phyloP scores from a whole-genome alignment of 768 basidiomycete species.

The Rhizopogon roseolus region DNA sequence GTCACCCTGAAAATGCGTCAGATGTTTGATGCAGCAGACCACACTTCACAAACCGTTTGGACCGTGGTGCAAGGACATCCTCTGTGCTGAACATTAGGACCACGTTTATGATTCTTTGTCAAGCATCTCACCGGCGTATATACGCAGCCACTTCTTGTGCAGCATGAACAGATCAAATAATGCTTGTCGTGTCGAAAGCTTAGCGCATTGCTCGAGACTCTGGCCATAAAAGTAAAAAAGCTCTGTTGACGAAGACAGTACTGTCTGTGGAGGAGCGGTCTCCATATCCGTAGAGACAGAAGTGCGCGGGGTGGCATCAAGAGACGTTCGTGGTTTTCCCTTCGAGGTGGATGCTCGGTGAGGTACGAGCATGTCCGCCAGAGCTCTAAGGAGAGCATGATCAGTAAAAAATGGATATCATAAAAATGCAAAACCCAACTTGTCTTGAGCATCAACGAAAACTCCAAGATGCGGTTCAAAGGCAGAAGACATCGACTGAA shows the following conservation, averaged over 20 bases:
- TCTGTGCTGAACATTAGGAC: constrained; percentile 41
- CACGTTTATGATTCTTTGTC: neutral
- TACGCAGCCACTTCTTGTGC: constrained; percentile 90
- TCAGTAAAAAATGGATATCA: neutral
- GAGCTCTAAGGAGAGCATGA: constrained; percentile 45
- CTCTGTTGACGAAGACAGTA: constrained; percentile 92
- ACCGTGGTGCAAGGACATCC: constrained; percentile 72
- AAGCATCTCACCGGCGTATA: constrained; percentile 71
- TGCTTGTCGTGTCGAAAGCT: constrained; percentile 79
- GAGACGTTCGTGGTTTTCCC: constrained; percentile 54
- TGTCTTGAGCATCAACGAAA: constrained; percentile 96
- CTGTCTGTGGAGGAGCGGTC: constrained; percentile 48
- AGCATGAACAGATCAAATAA: constrained; percentile 77
- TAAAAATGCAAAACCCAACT: constrained; percentile 42
- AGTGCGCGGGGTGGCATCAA: constrained; percentile 48
- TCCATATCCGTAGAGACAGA: constrained; percentile 38
- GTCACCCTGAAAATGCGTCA: constrained; percentile 30
- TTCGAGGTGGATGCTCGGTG: constrained; percentile 50
- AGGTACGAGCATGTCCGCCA: constrained; percentile 85
- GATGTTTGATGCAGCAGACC: neutral
- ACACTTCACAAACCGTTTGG: constrained; percentile 60
- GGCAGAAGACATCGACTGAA: constrained; percentile 74
- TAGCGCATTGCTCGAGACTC: constrained; percentile 90
- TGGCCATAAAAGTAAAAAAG: constrained; percentile 97
- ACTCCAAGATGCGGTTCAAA: constrained; percentile 92